Evolutionary conservation across 169 alveolate genomes (phyloP), one percentile per base, ranked within the genome.

Genomic region (Plasmodium malariae): DNA sequence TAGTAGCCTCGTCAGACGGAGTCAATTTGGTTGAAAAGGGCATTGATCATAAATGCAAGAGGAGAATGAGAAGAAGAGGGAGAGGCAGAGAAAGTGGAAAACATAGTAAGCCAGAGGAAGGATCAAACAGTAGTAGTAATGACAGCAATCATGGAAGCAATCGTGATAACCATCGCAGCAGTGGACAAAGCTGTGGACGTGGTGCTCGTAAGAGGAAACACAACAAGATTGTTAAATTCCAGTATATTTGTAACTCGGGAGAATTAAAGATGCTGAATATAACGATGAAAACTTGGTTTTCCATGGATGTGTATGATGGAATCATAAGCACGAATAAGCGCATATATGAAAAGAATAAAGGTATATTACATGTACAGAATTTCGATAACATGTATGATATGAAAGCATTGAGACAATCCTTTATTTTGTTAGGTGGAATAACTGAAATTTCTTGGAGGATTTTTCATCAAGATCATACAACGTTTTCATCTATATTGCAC

Each of bases 381-480:
- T 68, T 78, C 5, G 74, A 78, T 28, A 34, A 48, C 1, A 4
- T 28, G 3, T 78, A 43, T 32, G 89, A 78, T 40, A 62, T 78
- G 65, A 78, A 78, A 24, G 63, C 89, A 32, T 62, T 78, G 34
- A 78, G 89, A 36, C 57, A 62, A 69, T 78, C 80, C 1, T 62
- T 78, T 5, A 78, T 78, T 1, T 51, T 62, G 19, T 63, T 78
- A n/a, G 89, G 62, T n/a, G 78, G 60, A n/a, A 78, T 78, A 28
- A 62, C 89, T 1, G 89, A 78, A 36, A 78, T 69, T n/a, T 78
- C 78, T 0, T 78, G 89, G 89, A 78, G 89, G 19, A 78, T 78
- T 9, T 78, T 78, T 34, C 89, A 78, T 54, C 89, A 78, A 17
- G 62, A 78, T 24, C 43, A 78, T 24, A 36, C 70, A 3, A 78